Evolutionary conservation across 1,139 yeast species (phyloP).

Genomic region (Yamadazyma sp.): DNA sequence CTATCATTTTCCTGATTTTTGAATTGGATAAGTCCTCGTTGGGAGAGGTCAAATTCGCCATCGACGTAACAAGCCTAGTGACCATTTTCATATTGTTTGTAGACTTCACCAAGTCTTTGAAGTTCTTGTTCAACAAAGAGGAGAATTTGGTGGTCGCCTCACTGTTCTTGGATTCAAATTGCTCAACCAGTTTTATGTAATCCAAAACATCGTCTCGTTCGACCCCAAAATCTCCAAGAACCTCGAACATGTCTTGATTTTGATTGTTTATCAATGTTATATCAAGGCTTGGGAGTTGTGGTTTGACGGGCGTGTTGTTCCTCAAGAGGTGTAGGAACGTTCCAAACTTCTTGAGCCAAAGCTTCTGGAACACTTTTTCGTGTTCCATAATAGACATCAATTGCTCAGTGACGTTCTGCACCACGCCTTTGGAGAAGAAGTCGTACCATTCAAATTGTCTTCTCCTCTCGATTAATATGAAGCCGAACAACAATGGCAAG

Average conservation of each 20-base stretch:
- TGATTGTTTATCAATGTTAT: slow-evolving; percentile 32
- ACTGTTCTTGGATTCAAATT: slow-evolving; percentile 19
- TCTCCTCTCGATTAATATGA: slow-evolving; percentile 66
- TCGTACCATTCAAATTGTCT: slow-evolving; percentile 71
- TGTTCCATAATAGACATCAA: slow-evolving; percentile 57
- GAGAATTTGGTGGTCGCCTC: slow-evolving; percentile 27
- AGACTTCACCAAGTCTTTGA: slow-evolving; percentile 43
- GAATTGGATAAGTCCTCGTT: slow-evolving; percentile 18
- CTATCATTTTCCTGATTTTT: slow-evolving; percentile 16
- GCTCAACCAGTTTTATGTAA: slow-evolving; percentile 32
- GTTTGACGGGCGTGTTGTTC: slow-evolving; percentile 15
- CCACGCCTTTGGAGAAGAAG: slow-evolving; percentile 50
- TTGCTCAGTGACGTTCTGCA: slow-evolving; percentile 56
- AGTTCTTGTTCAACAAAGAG: slow-evolving; percentile 45
- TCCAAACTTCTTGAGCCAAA: slow-evolving; percentile 68
- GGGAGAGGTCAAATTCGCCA: slow-evolving; percentile 32
- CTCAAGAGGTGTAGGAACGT: slow-evolving; percentile 37
- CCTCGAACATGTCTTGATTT: slow-evolving; percentile 18
- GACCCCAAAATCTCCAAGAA: slow-evolving; percentile 26
- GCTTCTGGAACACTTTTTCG: slow-evolving; percentile 56
- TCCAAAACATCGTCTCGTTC: slow-evolving; percentile 43
- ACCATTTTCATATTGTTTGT: slow-evolving; percentile 41
- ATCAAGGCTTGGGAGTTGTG: slow-evolving; percentile 40
- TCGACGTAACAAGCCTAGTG: slow-evolving; percentile 34
- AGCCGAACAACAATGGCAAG: slow-evolving; percentile 79